Evolutionary conservation across 805 yeast genomes (phyloP), one percentile per base, ranked within the genome.

Genomic region (Pichia rugopelliculosa): DNA sequence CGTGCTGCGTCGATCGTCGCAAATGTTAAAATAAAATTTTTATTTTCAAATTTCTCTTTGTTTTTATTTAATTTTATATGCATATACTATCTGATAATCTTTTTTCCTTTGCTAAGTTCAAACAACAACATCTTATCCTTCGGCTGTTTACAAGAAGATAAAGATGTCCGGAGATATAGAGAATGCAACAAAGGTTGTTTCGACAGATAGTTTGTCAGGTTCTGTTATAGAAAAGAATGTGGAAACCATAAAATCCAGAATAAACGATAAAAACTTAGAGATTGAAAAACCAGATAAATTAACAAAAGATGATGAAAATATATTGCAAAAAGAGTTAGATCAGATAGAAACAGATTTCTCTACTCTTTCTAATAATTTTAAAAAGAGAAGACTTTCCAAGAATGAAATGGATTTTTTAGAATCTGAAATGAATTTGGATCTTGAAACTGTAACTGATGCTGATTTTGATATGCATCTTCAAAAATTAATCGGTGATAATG

Each of bases 401-500:
- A 45, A 45, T 40, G 58, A 54, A 23, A 41, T 60, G 45, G 64
- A 57, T 26, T 57, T 58, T 38, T 39, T 58, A 23, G 54, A 61
- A 10, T 45, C 61, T 10, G 60, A 56, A 23, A 41, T 60, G 30
- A 60, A 57, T 13, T 52, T 60, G 38, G 51, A 59, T 39, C 50
- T 61, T 36, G 64, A 58, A 10, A 53, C 49, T 23, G 54, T 61
- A 44, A 54, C 59, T 22, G 64, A 59, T 42, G 64, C 62, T 20
- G 67, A 62, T 41, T 55, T 61, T 41, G 59, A 55, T 46, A 42
- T 53, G 8, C 65, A 61, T 46, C 39, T 61, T 17, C 63, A 59
- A 23, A 59, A 61, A 30, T 55, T 61, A 13, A 59, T 62, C 13
- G 55, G 47, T 2, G 57, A 53, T 17, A 44, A 46, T 34, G 36